These are phyloP conservation scores for Chaetomium cochliodes DNA, from an alignment of 495 filamentous ascomycete genomes.

Conservation along the genomic window DNA sequence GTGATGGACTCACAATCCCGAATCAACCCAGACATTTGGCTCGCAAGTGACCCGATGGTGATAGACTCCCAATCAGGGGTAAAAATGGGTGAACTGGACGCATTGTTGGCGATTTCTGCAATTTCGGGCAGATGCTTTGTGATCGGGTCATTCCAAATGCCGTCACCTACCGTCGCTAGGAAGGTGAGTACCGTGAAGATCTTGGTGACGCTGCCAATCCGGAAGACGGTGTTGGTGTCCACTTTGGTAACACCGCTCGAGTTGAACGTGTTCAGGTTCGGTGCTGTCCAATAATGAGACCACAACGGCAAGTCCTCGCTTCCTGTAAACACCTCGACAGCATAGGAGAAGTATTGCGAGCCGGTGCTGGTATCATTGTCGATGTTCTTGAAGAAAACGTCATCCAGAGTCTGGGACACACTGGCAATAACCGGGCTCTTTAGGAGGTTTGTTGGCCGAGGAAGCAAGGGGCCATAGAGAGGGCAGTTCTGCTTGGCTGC, in stretches of 20 bases:
- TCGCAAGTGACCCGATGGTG: constrained; percentile 54
- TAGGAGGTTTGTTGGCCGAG: constrained; percentile 42
- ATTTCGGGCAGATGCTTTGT: constrained; percentile 58
- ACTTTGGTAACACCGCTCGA: constrained; percentile 42
- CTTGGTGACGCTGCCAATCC: constrained; percentile 53
- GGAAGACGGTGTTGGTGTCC: constrained; percentile 45
- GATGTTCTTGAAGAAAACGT: constrained; percentile 35
- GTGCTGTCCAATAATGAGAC: constrained; percentile 50
- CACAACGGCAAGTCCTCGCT: constrained; percentile 44
- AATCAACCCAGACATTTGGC: constrained; percentile 53
- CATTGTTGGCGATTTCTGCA: constrained; percentile 36
- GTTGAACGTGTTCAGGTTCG: constrained; percentile 39
- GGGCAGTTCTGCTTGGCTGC: constrained; percentile 45
- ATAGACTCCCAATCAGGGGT: constrained; percentile 54
- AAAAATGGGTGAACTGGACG: constrained; percentile 35
- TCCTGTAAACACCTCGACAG: constrained; percentile 49
- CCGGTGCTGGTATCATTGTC: constrained; percentile 40
- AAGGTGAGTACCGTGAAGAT: constrained; percentile 48
- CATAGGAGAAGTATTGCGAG: constrained; percentile 46
- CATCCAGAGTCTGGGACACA: constrained; percentile 33
- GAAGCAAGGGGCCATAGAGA: constrained; percentile 49
- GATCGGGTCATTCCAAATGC: constrained; percentile 40
- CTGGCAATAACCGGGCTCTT: constrained; percentile 26
- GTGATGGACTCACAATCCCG: constrained; percentile 47
- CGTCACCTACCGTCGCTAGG: constrained; percentile 40